phyloP scores from a whole-genome alignment of 768 basidiomycete genomes.

The Chalciporus pseudorubinellus region DNA sequence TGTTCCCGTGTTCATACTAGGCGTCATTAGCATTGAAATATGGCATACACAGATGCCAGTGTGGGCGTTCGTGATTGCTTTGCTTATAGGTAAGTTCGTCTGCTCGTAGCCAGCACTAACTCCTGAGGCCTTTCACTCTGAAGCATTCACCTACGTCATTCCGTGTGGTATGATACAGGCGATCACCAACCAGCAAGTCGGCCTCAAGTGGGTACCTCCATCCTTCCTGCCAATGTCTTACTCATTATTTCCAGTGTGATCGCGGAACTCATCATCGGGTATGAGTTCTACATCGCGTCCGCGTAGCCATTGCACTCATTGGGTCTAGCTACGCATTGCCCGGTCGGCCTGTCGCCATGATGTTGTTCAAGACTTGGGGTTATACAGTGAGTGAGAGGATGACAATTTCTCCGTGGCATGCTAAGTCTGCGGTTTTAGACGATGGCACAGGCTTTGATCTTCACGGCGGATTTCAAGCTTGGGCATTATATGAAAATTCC shows the following conservation, averaged over 20 bases:
- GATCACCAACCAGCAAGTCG: slow-evolving; percentile 79
- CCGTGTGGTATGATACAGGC: slow-evolving; percentile 62
- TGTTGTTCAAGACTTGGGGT: slow-evolving; percentile 86
- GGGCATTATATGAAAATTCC: slow-evolving; percentile 66
- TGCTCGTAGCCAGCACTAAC: not conserved
- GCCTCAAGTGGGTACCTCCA: slow-evolving; percentile 44
- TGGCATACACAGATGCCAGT: slow-evolving; percentile 76
- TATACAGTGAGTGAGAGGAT: slow-evolving; percentile 46
- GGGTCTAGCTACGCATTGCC: slow-evolving; percentile 57
- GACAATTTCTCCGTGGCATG: not conserved
- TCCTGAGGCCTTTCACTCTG: not conserved
- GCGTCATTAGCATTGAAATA: slow-evolving; percentile 65
- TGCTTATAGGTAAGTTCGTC: slow-evolving; percentile 45
- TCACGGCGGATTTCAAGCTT: slow-evolving; percentile 77
- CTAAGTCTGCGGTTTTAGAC: slow-evolving; percentile 14
- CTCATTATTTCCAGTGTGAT: slow-evolving; percentile 47
- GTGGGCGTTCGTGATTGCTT: slow-evolving; percentile 63
- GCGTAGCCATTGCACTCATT: not conserved
- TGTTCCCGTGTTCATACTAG: slow-evolving; percentile 65
- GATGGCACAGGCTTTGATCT: slow-evolving; percentile 52
- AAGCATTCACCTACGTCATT: slow-evolving; percentile 44
- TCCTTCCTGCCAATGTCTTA: not conserved
- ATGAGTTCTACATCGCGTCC: not conserved
- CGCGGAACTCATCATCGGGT: slow-evolving; percentile 76
- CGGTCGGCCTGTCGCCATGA: slow-evolving; percentile 75